phyloP scores from a whole-genome alignment of 2,329 filamentous ascomycete genomes.

The Ceratocystis cubensis region DNA sequence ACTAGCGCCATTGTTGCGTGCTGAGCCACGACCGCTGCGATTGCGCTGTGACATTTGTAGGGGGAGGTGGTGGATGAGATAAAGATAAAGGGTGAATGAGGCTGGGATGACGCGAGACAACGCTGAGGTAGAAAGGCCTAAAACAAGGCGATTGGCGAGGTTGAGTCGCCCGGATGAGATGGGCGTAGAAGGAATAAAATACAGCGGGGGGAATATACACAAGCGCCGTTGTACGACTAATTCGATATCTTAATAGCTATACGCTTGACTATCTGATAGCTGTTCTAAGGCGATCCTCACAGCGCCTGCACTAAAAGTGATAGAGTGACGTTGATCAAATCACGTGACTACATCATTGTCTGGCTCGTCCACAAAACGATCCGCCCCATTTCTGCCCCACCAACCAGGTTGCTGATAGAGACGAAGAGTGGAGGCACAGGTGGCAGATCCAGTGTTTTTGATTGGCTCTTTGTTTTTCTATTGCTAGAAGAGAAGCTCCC shows the following conservation, averaged over 20 bases:
- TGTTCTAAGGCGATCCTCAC: background rate
- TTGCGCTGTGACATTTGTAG: slow-evolving; percentile 34
- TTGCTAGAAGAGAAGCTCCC: background rate
- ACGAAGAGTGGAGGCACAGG: background rate
- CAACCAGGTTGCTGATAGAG: background rate
- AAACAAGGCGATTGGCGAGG: background rate
- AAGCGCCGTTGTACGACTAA: background rate
- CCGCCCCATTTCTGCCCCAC: background rate
- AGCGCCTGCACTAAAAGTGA: background rate
- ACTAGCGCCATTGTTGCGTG: slow-evolving; percentile 33
- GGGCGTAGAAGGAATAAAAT: no score
- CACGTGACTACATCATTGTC: background rate
- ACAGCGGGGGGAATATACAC: no score
- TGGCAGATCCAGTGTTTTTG: background rate
- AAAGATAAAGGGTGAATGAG: background rate
- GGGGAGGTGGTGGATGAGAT: background rate
- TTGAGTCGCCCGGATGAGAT: background rate
- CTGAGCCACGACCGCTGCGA: slow-evolving; percentile 34
- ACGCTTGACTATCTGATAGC: background rate
- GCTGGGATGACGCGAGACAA: background rate
- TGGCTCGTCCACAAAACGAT: background rate
- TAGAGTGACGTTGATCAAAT: background rate
- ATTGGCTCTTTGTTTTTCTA: background rate
- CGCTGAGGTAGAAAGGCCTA: background rate
- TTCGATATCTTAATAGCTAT: background rate